Conservation (phyloP, 1,139 yeast genomes). For the Candida tropicalis region DNA sequence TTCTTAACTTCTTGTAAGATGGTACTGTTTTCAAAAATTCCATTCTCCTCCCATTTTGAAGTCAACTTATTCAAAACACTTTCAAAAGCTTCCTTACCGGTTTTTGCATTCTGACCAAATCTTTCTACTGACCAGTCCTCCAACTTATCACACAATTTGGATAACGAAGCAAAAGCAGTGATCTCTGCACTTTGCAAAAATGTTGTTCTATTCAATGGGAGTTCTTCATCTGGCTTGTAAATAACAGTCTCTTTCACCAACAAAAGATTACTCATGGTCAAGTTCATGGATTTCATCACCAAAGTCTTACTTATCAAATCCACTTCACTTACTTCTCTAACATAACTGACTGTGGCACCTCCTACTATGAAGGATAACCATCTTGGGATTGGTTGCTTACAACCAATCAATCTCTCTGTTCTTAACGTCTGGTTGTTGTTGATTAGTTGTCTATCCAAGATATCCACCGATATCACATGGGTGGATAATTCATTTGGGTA, state of each 20-base stretch:
- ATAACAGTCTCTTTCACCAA: constrained; percentile 84
- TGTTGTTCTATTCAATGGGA: constrained; percentile 54
- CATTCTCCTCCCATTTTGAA: constrained; percentile 53
- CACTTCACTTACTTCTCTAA: constrained; percentile 87
- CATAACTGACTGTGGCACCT: constrained; percentile 72
- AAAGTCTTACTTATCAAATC: constrained; percentile 67
- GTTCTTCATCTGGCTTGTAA: constrained; percentile 66
- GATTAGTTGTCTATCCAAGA: constrained; percentile 70
- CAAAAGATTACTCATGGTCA: constrained; percentile 77
- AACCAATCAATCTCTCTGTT: constrained; percentile 87
- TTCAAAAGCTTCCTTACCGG: constrained; percentile 85
- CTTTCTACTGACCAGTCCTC: constrained; percentile 93
- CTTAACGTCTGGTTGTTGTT: constrained; percentile 57
- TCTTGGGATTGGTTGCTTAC: constrained; percentile 82
- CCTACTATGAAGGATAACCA: constrained; percentile 83
- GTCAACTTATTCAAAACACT: constrained; percentile 62
- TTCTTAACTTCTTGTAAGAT: constrained; percentile 41
- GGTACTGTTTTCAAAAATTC: constrained; percentile 35
- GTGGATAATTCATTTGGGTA: constrained; percentile 92
- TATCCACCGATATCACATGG: constrained; percentile 96
- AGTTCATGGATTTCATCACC: constrained; percentile 81
- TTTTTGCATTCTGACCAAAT: constrained; percentile 81
- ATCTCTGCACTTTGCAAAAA: constrained; percentile 87
- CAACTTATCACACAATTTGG: constrained; percentile 71
- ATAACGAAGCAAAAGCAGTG: constrained; percentile 77